Evolutionary conservation across 2,329 filamentous ascomycete species (phyloP).

Genomic region (Diplodia intermedia): DNA sequence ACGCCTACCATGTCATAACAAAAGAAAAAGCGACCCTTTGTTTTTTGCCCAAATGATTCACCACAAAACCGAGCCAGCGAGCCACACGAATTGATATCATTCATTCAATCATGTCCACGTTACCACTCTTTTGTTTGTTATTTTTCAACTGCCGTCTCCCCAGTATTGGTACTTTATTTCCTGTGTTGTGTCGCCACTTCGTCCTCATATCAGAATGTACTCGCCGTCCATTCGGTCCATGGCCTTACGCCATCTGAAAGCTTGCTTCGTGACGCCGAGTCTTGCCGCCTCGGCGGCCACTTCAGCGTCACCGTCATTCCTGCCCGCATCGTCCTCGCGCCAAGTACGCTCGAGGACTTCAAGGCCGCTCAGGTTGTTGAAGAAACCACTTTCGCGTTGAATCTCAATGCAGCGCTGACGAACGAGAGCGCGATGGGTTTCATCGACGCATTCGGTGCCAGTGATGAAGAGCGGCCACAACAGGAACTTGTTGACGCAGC

Average conservation of each 20-base stretch:
- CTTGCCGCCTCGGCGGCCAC: constrained; percentile 37
- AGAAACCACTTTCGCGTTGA: constrained; percentile 86
- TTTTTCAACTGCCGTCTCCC: neutral
- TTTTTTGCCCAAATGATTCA: constrained; percentile 3
- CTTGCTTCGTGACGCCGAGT: constrained; percentile 46
- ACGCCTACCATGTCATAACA: neutral
- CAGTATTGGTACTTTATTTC: constrained; percentile 1
- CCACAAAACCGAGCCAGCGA: constrained; percentile 8
- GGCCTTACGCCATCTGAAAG: constrained; percentile 58
- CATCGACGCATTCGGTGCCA: constrained; percentile 86
- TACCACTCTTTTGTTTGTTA: neutral
- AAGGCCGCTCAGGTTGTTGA: constrained; percentile 87
- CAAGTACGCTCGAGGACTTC: constrained; percentile 87
- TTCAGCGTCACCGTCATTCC: constrained; percentile 34
- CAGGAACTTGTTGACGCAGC: constrained; percentile 82
- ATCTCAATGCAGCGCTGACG: constrained; percentile 83
- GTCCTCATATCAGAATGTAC: constrained; percentile 56
- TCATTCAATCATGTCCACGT: constrained; percentile 28
- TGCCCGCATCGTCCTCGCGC: constrained; percentile 60
- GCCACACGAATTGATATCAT: neutral
- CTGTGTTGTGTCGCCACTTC: neutral
- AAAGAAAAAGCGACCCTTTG: constrained; percentile 6
- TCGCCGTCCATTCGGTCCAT: constrained; percentile 60
- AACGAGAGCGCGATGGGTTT: constrained; percentile 78
- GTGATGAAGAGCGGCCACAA: constrained; percentile 93